Evolutionary conservation across 768 basidiomycete species (phyloP).

Genomic region (Steccherinum ochraceum): DNA sequence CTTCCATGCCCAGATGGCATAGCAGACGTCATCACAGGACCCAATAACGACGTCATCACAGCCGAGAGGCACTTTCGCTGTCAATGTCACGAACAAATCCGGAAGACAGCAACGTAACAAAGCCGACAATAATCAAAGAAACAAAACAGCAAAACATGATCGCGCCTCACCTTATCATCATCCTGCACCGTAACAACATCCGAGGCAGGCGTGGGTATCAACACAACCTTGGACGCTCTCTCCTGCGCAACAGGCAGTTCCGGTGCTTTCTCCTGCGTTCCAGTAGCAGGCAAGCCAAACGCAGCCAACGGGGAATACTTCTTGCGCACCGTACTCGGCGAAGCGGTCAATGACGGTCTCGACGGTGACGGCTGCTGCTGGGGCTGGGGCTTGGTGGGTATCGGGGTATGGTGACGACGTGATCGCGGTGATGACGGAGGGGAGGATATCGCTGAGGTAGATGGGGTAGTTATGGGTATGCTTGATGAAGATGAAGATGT

Average conservation of each 20-base stretch:
- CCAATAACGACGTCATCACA: too few relatives aligned
- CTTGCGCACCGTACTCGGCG: slow-evolving; percentile 8
- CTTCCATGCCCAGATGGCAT: too few relatives aligned
- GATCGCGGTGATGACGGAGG: neutral
- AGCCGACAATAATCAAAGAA: too few relatives aligned
- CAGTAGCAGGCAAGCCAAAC: slow-evolving; percentile 7
- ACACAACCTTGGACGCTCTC: too few relatives aligned
- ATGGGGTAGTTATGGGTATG: neutral
- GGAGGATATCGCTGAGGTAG: neutral
- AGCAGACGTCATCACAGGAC: too few relatives aligned
- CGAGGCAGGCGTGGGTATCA: neutral
- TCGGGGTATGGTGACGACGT: neutral
- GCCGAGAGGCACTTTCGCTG: too few relatives aligned
- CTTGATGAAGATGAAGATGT: neutral
- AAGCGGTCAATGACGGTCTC: slow-evolving; percentile 5
- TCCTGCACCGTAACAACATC: too few relatives aligned
- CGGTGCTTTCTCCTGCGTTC: neutral
- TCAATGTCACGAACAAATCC: too few relatives aligned
- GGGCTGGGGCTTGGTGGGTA: neutral
- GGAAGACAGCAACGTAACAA: too few relatives aligned
- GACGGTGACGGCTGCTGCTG: neutral
- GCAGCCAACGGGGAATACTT: slow-evolving; percentile 13
- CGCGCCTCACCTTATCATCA: neutral
- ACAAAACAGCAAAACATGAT: too few relatives aligned
- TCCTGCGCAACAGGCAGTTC: too few relatives aligned